Conservation (phyloP, 805 yeast species). For the Yamadazyma nakazawae region DNA sequence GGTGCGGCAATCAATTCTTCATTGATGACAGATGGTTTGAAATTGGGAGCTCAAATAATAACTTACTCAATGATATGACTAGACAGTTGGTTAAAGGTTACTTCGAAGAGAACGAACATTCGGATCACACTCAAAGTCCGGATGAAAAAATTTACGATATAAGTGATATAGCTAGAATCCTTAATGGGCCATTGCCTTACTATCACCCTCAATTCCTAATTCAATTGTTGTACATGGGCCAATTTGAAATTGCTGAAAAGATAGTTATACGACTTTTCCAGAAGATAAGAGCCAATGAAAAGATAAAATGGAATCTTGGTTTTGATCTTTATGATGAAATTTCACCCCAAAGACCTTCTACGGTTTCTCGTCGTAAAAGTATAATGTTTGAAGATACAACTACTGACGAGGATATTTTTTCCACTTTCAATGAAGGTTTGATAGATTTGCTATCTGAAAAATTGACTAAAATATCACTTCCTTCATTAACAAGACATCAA, state of each 20-base stretch:
- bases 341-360: conserved; percentile 1
- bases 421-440: conserved; percentile 38
- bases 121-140: neutral
- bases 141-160: conserved; percentile 37
- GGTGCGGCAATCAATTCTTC: conserved; percentile 86
- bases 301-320: conserved; percentile 32
- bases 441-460: conserved; percentile 53
- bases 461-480: conserved; percentile 63
- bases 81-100: conserved; percentile 35
- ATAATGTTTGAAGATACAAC: conserved; percentile 1
- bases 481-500: conserved; percentile 85
- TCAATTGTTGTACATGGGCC: conserved; percentile 66
- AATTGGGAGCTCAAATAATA: conserved; percentile 23
- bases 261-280: conserved; percentile 54
- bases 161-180: conserved; percentile 65
- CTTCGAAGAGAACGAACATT: conserved; percentile 8
- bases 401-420: conserved; percentile 23
- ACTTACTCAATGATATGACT: conserved; percentile 52
- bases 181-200: conserved; percentile 86
- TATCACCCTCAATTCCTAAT: conserved; percentile 88
- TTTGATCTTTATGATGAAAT: conserved; percentile 22
- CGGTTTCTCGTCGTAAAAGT: conserved; percentile 1
- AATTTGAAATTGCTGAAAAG: conserved; percentile 50
- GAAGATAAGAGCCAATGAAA: conserved; percentile 41
- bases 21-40: conserved; percentile 64